A percentile compares a stretch with the other conserved stretches of the same genome.
phyloP scores from a whole-genome alignment of 805 yeast species.

The Wickerhamiella bombiphila region DNA sequence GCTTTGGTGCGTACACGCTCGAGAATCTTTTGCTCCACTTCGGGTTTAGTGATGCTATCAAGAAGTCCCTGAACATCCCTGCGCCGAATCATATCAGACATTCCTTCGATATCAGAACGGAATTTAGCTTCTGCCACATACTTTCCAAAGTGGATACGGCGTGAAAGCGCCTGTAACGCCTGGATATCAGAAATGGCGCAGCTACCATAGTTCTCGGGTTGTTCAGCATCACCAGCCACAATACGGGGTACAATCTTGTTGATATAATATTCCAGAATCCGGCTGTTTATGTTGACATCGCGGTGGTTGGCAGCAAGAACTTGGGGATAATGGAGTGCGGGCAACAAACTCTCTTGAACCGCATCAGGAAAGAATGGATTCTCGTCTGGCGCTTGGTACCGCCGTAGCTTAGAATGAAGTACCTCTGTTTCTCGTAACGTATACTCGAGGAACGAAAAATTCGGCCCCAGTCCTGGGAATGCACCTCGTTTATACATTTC shows the following conservation, averaged over 20 bases:
- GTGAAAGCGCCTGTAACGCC: conserved; percentile 69
- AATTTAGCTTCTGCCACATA: conserved; percentile 96
- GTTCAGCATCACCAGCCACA: conserved; percentile 54
- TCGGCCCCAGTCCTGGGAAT: conserved; percentile 41
- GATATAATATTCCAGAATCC: conserved; percentile 55
- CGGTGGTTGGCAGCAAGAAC: conserved; percentile 60
- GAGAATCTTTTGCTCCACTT: conserved; percentile 73
- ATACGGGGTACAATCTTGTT: conserved; percentile 61
- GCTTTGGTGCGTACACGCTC: conserved; percentile 70
- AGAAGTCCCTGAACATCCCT: conserved; percentile 61
- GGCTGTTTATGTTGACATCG: conserved; percentile 60
- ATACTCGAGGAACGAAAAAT: conserved; percentile 83
- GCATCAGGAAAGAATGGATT: conserved; percentile 69
- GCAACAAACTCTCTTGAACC: conserved; percentile 55
- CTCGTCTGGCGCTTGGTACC: conserved; percentile 93
- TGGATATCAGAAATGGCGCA: conserved; percentile 77
- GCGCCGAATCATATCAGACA: conserved; percentile 47
- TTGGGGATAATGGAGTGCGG: conserved; percentile 63
- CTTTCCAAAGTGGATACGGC: conserved; percentile 93
- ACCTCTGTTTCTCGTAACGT: conserved; percentile 59
- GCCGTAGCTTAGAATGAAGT: conserved; percentile 62
- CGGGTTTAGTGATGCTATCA: conserved; percentile 68
- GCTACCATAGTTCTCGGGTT: conserved; percentile 75
- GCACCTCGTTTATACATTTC: conserved; percentile 50
- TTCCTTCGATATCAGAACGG: conserved; percentile 47